Percentiles rank a stretch among this genome's conserved stretches.
These are phyloP conservation scores for Hyaloscypha variabilis DNA, from an alignment of 495 filamentous ascomycete species.

Conservation along the genomic window DNA sequence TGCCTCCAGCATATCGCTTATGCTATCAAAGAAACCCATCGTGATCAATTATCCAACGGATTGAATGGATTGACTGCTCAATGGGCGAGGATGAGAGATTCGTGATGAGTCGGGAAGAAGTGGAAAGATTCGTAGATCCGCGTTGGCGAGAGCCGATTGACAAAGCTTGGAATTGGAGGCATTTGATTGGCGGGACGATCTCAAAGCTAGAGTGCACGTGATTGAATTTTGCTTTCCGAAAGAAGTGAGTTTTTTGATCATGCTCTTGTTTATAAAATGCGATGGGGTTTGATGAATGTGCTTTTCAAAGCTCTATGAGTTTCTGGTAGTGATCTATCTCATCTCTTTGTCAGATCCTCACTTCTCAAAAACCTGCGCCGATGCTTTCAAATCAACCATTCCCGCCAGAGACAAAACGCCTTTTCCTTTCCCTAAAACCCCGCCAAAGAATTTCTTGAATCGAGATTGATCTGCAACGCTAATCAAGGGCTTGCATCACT, in stretches of 20 bases:
- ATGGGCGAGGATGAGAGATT: conserved; percentile 35
- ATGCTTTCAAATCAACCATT: neutral
- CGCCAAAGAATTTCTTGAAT: neutral
- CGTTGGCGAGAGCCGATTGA: neutral
- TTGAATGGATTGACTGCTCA: conserved; percentile 37
- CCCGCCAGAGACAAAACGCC: neutral
- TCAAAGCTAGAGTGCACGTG: neutral
- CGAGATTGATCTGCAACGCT: neutral
- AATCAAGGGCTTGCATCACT: neutral
- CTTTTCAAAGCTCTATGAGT: neutral
- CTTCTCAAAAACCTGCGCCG: neutral
- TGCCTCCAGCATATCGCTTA: conserved; percentile 56
- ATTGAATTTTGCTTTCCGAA: neutral
- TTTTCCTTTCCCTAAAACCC: conserved; percentile 5
- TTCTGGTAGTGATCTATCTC: neutral
- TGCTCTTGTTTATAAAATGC: no score
- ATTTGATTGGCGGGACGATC: conserved; percentile 22
- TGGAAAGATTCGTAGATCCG: conserved; percentile 14
- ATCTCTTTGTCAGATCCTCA: neutral
- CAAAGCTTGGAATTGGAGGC: conserved; percentile 23
- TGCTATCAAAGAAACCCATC: conserved; percentile 61
- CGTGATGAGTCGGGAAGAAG: conserved; percentile 13
- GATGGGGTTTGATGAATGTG: neutral
- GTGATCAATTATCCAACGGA: conserved; percentile 29
- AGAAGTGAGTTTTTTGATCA: no score